These are phyloP conservation scores for Globisporangium sylvaticum DNA, from an alignment of 352 stramenopile genomes.

Conservation along the genomic window DNA sequence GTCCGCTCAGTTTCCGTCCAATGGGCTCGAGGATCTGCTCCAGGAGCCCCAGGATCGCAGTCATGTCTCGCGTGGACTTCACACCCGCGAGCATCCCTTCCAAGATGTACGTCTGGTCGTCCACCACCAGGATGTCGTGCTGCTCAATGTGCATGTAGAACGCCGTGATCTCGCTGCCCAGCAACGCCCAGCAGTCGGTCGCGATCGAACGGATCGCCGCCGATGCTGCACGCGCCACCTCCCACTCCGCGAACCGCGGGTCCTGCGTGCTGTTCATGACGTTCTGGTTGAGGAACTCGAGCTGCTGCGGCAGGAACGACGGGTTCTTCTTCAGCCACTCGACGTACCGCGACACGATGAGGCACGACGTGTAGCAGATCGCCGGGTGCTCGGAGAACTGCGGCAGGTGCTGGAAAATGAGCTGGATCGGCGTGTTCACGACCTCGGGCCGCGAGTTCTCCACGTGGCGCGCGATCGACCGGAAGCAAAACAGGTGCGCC, in stretches of 20 bases:
- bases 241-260: conserved; percentile 53
- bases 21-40: conserved; percentile 70
- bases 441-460: conserved; percentile 28
- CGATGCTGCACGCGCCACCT: conserved; percentile 67
- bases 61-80: conserved; percentile 39
- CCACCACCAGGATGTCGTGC: conserved; percentile 58
- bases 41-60: conserved; percentile 41
- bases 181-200: conserved; percentile 70
- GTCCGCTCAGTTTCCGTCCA: conserved; percentile 35
- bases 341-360: conserved; percentile 82
- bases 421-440: conserved; percentile 44
- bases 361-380: conserved; percentile 82
- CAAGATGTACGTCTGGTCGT: conserved; percentile 84
- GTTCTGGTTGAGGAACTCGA: conserved; percentile 70
- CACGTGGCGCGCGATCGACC: conserved; percentile 81
- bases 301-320: conserved; percentile 41
- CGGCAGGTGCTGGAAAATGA: conserved; percentile 75
- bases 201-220: conserved; percentile 69
- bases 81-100: conserved; percentile 73
- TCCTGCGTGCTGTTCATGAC: conserved; percentile 54
- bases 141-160: conserved; percentile 82
- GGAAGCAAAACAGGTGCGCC: conserved; percentile 79
- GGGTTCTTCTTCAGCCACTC: conserved; percentile 61
- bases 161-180: conserved; percentile 59
- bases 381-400: conserved; percentile 72